These are phyloP conservation scores for Nakaseomyces delphensis DNA, from an alignment of 1,139 yeast species.

Conservation along the genomic window DNA sequence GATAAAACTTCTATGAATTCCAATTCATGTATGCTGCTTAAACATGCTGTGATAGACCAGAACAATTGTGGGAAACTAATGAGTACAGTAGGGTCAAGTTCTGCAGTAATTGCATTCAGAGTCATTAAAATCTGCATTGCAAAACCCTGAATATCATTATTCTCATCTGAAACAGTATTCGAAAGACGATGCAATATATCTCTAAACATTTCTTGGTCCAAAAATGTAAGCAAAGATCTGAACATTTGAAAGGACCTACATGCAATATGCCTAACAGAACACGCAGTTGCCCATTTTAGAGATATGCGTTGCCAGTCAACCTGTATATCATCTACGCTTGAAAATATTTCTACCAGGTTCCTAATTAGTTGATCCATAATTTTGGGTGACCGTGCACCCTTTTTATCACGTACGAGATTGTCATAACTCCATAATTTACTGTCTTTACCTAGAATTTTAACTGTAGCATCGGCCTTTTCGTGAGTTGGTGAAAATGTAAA, in stretches of 20 bases:
- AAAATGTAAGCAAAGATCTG: slow-evolving; percentile 64
- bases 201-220: slow-evolving; percentile 82
- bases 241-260: slow-evolving; percentile 92
- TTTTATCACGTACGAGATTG: slow-evolving; percentile 66
- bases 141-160: slow-evolving; percentile 88
- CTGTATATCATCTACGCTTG: slow-evolving; percentile 48
- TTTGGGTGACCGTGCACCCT: slow-evolving; percentile 80
- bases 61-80: slow-evolving; percentile 87
- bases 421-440: slow-evolving; percentile 74
- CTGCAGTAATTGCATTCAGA: slow-evolving; percentile 81
- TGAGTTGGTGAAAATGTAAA: slow-evolving; percentile 54
- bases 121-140: slow-evolving; percentile 97
- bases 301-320: slow-evolving; percentile 81
- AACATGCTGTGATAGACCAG: slow-evolving; percentile 93
- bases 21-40: slow-evolving; percentile 83
- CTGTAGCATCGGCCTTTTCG: slow-evolving; percentile 45
- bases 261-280: slow-evolving; percentile 95
- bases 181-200: slow-evolving; percentile 92
- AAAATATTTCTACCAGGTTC: slow-evolving; percentile 52
- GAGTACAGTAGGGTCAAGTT: slow-evolving; percentile 65
- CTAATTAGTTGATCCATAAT: slow-evolving; percentile 76
- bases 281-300: slow-evolving; percentile 89
- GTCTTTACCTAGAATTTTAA: slow-evolving; percentile 45
- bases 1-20: slow-evolving; percentile 85
- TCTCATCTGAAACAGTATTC: slow-evolving; percentile 84